These are phyloP conservation scores for Eutypella sp. DNA, from an alignment of 2,329 filamentous ascomycete genomes.

Conservation along the genomic window DNA sequence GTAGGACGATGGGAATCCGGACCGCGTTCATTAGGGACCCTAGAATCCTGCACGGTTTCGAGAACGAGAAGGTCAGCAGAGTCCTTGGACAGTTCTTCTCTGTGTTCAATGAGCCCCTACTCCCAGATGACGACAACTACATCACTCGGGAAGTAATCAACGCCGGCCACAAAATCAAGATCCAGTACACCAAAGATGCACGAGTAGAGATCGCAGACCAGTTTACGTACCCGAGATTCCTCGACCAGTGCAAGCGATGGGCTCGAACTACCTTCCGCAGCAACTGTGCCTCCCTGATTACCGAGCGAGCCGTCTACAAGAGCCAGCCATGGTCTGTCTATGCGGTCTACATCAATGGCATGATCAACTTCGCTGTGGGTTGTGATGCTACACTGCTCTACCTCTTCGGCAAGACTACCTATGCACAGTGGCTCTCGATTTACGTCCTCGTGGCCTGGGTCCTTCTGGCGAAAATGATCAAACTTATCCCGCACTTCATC, in stretches of 20 bases:
- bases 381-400: constrained; percentile 42
- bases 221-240: constrained; percentile 45
- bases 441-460: constrained; percentile 39
- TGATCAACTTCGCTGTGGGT: constrained; percentile 52
- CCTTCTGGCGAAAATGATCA: constrained; percentile 50
- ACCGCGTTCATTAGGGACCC: constrained; percentile 42
- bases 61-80: constrained; percentile 42
- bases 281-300: constrained; percentile 44
- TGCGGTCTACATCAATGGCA: constrained; percentile 48
- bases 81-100: constrained; percentile 32
- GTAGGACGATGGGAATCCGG: constrained; percentile 48
- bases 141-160: constrained; percentile 49
- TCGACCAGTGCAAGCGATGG: constrained; percentile 52
- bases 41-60: constrained; percentile 39
- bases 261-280: constrained; percentile 53
- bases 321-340: constrained; percentile 49
- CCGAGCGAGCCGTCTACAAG: constrained; percentile 32
- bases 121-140: constrained; percentile 59
- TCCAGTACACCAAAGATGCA: constrained; percentile 46
- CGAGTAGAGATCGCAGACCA: constrained; percentile 46
- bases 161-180: constrained; percentile 46
- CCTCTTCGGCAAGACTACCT: constrained; percentile 11
- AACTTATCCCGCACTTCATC: constrained; percentile 48
- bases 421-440: background rate
- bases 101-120: constrained; percentile 33